Evolutionary conservation across 805 yeast species (phyloP), one percentile per base, ranked within the genome.

Genomic region (Wickerhamiella occidentalis): DNA sequence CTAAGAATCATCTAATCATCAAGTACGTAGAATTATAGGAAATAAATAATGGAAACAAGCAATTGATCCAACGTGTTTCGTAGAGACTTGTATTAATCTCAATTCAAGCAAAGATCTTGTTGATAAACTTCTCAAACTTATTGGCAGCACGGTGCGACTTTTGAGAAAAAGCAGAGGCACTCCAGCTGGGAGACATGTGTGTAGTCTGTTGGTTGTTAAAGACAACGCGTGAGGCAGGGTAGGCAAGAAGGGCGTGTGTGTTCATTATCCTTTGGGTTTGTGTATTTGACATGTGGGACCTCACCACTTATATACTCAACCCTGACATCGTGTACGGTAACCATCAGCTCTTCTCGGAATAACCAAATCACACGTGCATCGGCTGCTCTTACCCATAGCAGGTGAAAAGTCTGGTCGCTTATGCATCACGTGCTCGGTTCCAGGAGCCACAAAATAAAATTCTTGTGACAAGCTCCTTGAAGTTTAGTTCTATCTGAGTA

Each of bases 111-210:
- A 43, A 43, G 21, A 43, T 33, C 47, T 43, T 43, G 28, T 22
- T 33, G 13, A 43, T 28, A 9, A 19, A 30, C 21, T 35, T 35
- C 17, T 22, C 40, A 12, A 43, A 19, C 29, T 43, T 43, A 26
- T 33, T 30, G 19, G 40, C 11, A 11, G 35, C 18, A 7, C 22
- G 19, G 13, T 19, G 19, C 3, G 47, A 43, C 21, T 33, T 15
- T 19, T 18, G 25, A 8, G 47, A 43, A 21, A 19, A 43, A 6
- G 18, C 47, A 30, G 47, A 43, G 6, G 47, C 47, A 33, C 40
- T 43, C 47, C 47, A 43, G 22, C 47, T 43, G 19, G 47, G 47
- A 19, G 40, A 30, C 47, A 43, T 43, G 38, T 33, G 36, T 13
- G 47, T 12, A 33, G 37, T 30, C 11, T 29, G 29, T 4, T 19